phyloP scores from a whole-genome alignment of 495 filamentous ascomycete species.

The Darksidea phi region DNA sequence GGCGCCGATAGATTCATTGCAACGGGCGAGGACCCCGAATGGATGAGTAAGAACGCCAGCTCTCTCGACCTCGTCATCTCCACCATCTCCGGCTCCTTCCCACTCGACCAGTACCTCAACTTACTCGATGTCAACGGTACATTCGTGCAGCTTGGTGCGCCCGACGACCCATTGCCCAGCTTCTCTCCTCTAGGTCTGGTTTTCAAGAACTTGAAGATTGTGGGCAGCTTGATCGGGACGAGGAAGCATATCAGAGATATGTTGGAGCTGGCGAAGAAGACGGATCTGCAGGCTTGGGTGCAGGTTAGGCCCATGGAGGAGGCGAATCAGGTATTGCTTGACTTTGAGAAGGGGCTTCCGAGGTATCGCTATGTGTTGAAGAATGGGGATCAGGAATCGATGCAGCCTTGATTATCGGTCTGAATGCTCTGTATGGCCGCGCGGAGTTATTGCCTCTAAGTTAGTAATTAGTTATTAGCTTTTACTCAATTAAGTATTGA shows the following conservation, averaged over 20 bases:
- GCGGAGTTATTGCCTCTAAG: no score
- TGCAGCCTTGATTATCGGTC: no score
- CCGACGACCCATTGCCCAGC: slow-evolving; percentile 59
- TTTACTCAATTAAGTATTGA: no score
- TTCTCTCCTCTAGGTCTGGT: slow-evolving; percentile 67
- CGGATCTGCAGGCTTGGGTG: slow-evolving; percentile 72
- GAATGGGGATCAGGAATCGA: not conserved
- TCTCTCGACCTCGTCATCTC: slow-evolving; percentile 73
- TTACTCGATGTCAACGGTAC: slow-evolving; percentile 66
- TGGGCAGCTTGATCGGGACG: slow-evolving; percentile 71
- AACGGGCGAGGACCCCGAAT: slow-evolving; percentile 72
- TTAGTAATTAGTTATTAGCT: no score
- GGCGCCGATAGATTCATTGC: slow-evolving; percentile 74
- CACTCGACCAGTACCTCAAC: slow-evolving; percentile 54
- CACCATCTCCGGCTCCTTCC: slow-evolving; percentile 60
- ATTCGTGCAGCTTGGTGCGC: slow-evolving; percentile 78
- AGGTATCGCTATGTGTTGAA: not conserved
- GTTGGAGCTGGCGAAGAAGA: slow-evolving; percentile 71
- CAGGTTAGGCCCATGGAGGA: slow-evolving; percentile 40
- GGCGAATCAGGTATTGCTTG: not conserved
- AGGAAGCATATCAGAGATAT: slow-evolving; percentile 73
- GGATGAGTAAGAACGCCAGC: slow-evolving; percentile 61
- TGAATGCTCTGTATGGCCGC: no score
- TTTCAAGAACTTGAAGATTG: slow-evolving; percentile 64
- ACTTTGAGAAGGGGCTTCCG: not conserved